Conservation (phyloP, 257 asterid species). For the Solanum rostratum region DNA sequence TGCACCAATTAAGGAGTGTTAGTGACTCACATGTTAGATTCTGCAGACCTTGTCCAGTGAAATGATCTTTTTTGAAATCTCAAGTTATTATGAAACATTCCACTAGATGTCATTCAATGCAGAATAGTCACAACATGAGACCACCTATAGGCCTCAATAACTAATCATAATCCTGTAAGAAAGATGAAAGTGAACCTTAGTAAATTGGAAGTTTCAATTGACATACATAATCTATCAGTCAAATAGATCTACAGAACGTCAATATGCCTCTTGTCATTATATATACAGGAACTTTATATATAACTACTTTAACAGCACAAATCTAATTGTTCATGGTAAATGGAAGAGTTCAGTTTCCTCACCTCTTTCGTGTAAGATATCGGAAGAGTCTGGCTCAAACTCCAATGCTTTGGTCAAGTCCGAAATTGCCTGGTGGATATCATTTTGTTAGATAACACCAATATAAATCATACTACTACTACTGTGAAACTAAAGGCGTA, state of each 20-base stretch:
- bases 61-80: not conserved
- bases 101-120: not conserved
- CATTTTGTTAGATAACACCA: not conserved
- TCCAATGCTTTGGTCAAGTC: slow-evolving; percentile 95
- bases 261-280: not conserved
- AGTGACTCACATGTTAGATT: not conserved
- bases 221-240: not conserved
- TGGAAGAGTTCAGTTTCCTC: slow-evolving; percentile 1
- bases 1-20: slow-evolving; percentile 21
- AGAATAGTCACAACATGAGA: not conserved
- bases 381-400: slow-evolving; percentile 69
- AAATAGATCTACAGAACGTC: not conserved
- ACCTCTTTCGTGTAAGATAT: slow-evolving; percentile 96
- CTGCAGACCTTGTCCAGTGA: not conserved
- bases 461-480: not conserved
- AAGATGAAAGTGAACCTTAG: not conserved
- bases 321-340: not conserved
- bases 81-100: not conserved
- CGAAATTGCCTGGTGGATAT: slow-evolving; percentile 64
- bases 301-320: not conserved
- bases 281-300: not conserved
- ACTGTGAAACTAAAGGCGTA: not conserved
- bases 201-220: not conserved
- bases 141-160: not conserved
- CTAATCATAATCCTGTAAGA: not conserved